These are phyloP conservation scores for Serendipita vermifera DNA, from an alignment of 768 basidiomycete genomes.

Conservation along the genomic window DNA sequence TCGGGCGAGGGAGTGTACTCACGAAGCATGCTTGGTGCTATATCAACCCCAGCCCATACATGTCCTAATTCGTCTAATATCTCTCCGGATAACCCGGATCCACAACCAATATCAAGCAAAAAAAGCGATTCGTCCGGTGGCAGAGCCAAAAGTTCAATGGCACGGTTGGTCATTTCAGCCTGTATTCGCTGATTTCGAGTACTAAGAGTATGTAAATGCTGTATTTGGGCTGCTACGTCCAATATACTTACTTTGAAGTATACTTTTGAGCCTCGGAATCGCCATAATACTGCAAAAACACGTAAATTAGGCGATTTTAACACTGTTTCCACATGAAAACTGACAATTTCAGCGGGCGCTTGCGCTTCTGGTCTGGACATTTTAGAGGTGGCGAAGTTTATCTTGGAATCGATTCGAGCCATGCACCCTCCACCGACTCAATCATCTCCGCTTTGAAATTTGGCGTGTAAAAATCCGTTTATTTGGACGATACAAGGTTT, in stretches of 20 bases:
- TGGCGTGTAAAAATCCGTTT: no score
- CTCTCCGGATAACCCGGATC: constrained; percentile 92
- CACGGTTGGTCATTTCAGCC: constrained; percentile 93
- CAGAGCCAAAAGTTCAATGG: constrained; percentile 78
- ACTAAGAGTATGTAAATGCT: constrained; percentile 32
- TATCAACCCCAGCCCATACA: constrained; percentile 85
- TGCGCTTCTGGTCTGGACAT: constrained; percentile 85
- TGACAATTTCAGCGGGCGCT: constrained; percentile 83
- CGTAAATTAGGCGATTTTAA: neutral
- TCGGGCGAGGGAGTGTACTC: constrained; percentile 20
- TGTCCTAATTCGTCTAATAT: constrained; percentile 92
- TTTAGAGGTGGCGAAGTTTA: constrained; percentile 9
- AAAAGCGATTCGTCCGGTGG: constrained; percentile 70
- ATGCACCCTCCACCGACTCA: no score
- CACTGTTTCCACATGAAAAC: constrained; percentile 18
- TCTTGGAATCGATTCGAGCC: no score
- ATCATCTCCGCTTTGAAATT: no score
- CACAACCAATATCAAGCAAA: constrained; percentile 92
- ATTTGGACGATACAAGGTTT: no score
- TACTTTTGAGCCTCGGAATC: constrained; percentile 94
- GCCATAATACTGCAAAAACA: constrained; percentile 70
- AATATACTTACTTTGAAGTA: constrained; percentile 63
- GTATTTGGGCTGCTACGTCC: constrained; percentile 5
- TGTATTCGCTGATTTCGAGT: constrained; percentile 95
- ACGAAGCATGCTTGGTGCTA: constrained; percentile 96